Evolutionary conservation across 805 yeast genomes (phyloP), one percentile per base, ranked within the genome.

Genomic region (Yamadazyma olivae): DNA sequence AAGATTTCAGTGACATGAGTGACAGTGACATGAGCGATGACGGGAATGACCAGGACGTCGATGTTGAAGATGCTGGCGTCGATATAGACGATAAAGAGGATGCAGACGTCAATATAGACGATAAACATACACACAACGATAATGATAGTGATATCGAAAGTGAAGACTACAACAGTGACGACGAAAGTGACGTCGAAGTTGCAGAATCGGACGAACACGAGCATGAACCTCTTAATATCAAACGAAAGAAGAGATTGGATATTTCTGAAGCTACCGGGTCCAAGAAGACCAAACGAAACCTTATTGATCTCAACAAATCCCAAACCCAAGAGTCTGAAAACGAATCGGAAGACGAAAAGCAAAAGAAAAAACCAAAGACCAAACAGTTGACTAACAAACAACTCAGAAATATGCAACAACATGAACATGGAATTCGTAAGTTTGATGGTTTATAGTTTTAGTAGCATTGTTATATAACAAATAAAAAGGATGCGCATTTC

Each of bases 401-500:
- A 43, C 45, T 73, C 28, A 58, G 62, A 30, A 75, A 74, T 35
- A 43, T 64, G 39, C 79, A 71, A 30, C 67, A 67, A 21, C 77
- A 74, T 35, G 81, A 75, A 38, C 85, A 79, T 44, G 87, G 87
- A 0, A 81, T 82, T 35, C 64, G 72, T 27, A 75, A 63, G 46
- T 83, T 83, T 49, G 88, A 80, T 6, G 89, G 71, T 39, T 57
- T 80, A 34, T 79, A 53, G 39, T 20, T 20, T 7, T 10, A 10
- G n/a, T n/a, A n/a, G n/a, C n/a, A n/a, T n/a, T n/a, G n/a, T n/a
- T n/a, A n/a, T n/a, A n/a, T n/a, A n/a, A n/a, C n/a, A n/a, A n/a
- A n/a, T n/a, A n/a, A n/a, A n/a, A n/a, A n/a, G n/a, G n/a, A n/a
- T n/a, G n/a, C n/a, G n/a, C n/a, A n/a, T n/a, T n/a, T n/a, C n/a